Base-by-base conservation (phyloP, 495 filamentous ascomycete genomes). In the Delitschia confertaspora region DNA sequence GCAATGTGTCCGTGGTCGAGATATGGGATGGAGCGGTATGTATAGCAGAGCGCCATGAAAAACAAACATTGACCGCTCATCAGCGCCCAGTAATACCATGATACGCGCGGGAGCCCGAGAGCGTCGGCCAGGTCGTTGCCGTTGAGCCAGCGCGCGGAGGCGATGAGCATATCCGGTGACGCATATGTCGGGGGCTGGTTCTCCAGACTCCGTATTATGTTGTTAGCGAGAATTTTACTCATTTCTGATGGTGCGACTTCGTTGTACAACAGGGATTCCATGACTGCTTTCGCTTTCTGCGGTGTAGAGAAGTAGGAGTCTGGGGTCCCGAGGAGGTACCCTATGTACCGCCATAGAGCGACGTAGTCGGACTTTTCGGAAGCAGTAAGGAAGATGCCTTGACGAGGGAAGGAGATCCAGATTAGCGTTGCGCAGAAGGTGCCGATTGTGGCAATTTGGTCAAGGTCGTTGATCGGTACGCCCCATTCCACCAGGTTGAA, bases 331-430 rank as follows among this genome's bases (percentile, higher is more conserved):
- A 88, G 69, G 32, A 88, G 73, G 52, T 83, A 69, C 0, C 74
- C 81, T 14, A 88, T 72, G 21, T 83, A 76, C 0, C 83, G 71
- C 85, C 84, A 88, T 0, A 88, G 64, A 0, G 83, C 82, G 37
- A 85, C 67, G 49, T 85, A 88, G 46, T 86, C 82, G 2, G 45
- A 47, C 17, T 73, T 75, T 49, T 88, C 84, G 22, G 72, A 70
- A n/a, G 72, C 35, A 0, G 65, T 65, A 11, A 81, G 58, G 44
- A 68, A 80, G 51, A 91, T 76, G 9, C 82, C 83, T 60, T 86
- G 84, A 0, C 79, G 71, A 0, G 82, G 83, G 1, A 86, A 70
- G 6, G 74, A 72, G 14, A 84, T 51, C 71, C 74, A 87, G 38
- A 86, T 71, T 3, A 87, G 57, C 0, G 70, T 69, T 18, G 78